phyloP scores from a whole-genome alignment of 108 stramenopile genomes.

The Mediolabrus comicus region DNA sequence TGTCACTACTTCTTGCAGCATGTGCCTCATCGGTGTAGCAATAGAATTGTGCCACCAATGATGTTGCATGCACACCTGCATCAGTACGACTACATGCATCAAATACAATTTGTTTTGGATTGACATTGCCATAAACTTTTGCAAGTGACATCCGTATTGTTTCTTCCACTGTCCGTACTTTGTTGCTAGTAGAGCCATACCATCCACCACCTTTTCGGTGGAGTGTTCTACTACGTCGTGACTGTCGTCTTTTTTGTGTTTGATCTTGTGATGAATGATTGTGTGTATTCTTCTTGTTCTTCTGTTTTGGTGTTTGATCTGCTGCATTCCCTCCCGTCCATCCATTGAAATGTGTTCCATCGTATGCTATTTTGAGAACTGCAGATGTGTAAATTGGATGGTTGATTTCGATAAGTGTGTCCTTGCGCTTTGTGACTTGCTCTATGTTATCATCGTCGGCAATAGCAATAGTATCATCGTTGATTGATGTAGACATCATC shows the following conservation, averaged over 20 bases:
- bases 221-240: constrained; percentile 39
- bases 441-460: neutral
- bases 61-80: constrained; percentile 76
- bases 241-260: constrained; percentile 19
- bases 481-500: no score
- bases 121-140: constrained; percentile 75
- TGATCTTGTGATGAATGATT: neutral
- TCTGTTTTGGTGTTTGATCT: constrained; percentile 7
- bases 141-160: constrained; percentile 53
- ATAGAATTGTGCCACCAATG: constrained; percentile 73
- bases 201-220: constrained; percentile 47
- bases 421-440: neutral
- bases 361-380: constrained; percentile 67
- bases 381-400: constrained; percentile 45
- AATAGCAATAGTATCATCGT: no score
- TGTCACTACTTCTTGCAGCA: neutral
- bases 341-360: constrained; percentile 73
- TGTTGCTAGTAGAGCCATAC: constrained; percentile 10
- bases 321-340: constrained; percentile 60
- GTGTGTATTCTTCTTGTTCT: neutral
- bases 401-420: neutral
- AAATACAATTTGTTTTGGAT: constrained; percentile 56
- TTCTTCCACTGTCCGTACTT: constrained; percentile 45
- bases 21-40: constrained; percentile 28
- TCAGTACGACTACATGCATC: constrained; percentile 86